Percentiles rank a stretch among this genome's conserved stretches.
These are phyloP conservation scores for Ogataea hybrid DNA, from an alignment of 1,139 yeast genomes.

Conservation along the genomic window DNA sequence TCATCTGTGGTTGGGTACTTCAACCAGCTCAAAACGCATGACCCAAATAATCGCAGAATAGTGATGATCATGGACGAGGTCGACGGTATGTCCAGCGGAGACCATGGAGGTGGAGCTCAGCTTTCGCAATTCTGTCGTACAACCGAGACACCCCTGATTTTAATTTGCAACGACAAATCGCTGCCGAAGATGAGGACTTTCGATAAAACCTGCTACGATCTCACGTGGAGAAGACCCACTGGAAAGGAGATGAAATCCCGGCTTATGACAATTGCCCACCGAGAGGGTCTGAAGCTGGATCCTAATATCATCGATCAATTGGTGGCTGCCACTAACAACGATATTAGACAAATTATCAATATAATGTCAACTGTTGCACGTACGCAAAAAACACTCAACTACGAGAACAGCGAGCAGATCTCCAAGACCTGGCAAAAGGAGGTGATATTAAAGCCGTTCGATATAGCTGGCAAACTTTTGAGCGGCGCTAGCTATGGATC, in stretches of 20 bases:
- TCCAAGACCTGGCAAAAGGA: conserved; percentile 84
- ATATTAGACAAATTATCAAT: conserved; percentile 92
- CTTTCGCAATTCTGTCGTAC: conserved; percentile 83
- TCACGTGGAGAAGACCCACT: conserved; percentile 86
- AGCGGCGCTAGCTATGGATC: conserved; percentile 60
- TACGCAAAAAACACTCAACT: conserved; percentile 61
- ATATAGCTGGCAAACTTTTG: conserved; percentile 71
- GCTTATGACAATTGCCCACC: conserved; percentile 83
- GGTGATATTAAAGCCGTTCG: conserved; percentile 89
- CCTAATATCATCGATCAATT: conserved; percentile 80
- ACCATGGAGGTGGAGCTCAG: conserved; percentile 97
- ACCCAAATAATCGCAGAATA: conserved; percentile 42
- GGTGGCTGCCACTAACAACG: conserved; percentile 83
- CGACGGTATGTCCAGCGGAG: conserved; percentile 99
- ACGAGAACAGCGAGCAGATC: conserved; percentile 50
- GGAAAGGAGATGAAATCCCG: conserved; percentile 80
- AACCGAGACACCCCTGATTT: conserved; percentile 85
- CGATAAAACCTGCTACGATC: conserved; percentile 78
- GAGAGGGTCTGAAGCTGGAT: conserved; percentile 80
- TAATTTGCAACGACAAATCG: conserved; percentile 90
- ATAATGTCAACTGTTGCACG: conserved; percentile 80
- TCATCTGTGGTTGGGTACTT: conserved; percentile 83
- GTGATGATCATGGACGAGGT: conserved; percentile 98
- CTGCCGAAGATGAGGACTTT: conserved; percentile 96
- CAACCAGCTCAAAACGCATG: conserved; percentile 40